Conservation (phyloP, 148 eudicot species). For the Rhododendron williamsianum region DNA sequence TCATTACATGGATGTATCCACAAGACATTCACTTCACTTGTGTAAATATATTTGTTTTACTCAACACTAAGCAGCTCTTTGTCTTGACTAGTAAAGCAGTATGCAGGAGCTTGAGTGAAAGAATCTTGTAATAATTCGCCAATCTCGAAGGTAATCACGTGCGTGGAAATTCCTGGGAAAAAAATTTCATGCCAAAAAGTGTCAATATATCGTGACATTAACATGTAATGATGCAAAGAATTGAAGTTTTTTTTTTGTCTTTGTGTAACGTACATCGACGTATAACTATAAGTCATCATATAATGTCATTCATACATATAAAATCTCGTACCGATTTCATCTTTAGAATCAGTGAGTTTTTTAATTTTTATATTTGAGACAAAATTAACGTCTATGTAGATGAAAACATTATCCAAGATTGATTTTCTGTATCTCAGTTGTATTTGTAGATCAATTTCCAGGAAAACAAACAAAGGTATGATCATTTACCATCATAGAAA, state of each 20-base stretch:
- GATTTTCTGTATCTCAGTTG: neutral
- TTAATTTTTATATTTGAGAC: neutral
- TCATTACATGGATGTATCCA: neutral
- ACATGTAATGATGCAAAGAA: neutral
- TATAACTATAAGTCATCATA: too few relatives aligned
- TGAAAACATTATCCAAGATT: neutral
- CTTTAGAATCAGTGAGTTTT: neutral
- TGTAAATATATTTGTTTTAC: neutral
- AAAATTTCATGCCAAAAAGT: neutral
- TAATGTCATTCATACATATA: too few relatives aligned
- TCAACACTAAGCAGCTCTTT: neutral
- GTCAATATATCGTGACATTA: neutral
- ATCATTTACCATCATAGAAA: slow-evolving; percentile 28
- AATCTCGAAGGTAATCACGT: slow-evolving; percentile 28
- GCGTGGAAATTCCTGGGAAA: slow-evolving; percentile 25
- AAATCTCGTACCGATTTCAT: neutral
- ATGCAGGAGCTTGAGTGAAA: slow-evolving; percentile 24
- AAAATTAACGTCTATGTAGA: neutral
- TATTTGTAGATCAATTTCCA: neutral
- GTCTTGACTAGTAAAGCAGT: slow-evolving; percentile 14
- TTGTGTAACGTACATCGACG: too few relatives aligned
- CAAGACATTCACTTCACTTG: neutral
- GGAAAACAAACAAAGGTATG: neutral
- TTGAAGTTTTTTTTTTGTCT: too few relatives aligned
- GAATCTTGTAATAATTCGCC: slow-evolving; percentile 18